These are phyloP conservation scores for Plasmodium adleri DNA, from an alignment of 169 alveolate species.

Conservation along the genomic window DNA sequence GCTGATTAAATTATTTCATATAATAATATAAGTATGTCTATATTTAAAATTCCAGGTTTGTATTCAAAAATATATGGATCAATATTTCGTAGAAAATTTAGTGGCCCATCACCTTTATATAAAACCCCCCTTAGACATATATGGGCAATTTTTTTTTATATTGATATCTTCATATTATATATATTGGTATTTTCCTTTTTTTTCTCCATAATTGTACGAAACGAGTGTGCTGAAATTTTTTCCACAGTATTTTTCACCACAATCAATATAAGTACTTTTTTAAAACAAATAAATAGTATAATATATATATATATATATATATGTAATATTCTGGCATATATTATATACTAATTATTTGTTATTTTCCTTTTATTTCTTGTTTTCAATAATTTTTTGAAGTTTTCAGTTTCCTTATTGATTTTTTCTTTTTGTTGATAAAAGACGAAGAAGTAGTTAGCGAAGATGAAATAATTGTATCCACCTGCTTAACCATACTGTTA, in stretches of 20 bases:
- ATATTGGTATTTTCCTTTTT: constrained; percentile 37
- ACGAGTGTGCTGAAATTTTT: constrained; percentile 61
- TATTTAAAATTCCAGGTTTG: constrained; percentile 25
- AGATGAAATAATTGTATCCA: constrained; percentile 57
- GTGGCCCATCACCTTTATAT: constrained; percentile 75
- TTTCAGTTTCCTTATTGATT: constrained; percentile 47
- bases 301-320: constrained; percentile 7
- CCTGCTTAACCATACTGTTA: constrained; percentile 34
- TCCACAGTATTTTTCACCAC: constrained; percentile 34
- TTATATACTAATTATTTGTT: neutral
- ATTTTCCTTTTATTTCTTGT: neutral
- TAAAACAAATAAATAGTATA: neutral
- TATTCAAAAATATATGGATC: constrained; percentile 33
- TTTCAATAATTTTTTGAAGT: constrained; percentile 25
- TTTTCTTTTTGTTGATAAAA: constrained; percentile 47
- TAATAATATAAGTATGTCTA: constrained; percentile 8
- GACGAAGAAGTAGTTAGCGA: constrained; percentile 70
- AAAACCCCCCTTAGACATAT: constrained; percentile 67
- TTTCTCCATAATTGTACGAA: constrained; percentile 34
- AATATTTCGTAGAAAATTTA: constrained; percentile 57
- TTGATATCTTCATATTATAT: constrained; percentile 58
- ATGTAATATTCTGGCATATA: neutral
- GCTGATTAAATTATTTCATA: too few species aligned
- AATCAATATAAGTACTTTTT: constrained; percentile 36
- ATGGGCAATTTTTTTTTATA: constrained; percentile 62